Conservation (phyloP, 1,284 basidiomycete genomes). For the Porogramme epimiltina region DNA sequence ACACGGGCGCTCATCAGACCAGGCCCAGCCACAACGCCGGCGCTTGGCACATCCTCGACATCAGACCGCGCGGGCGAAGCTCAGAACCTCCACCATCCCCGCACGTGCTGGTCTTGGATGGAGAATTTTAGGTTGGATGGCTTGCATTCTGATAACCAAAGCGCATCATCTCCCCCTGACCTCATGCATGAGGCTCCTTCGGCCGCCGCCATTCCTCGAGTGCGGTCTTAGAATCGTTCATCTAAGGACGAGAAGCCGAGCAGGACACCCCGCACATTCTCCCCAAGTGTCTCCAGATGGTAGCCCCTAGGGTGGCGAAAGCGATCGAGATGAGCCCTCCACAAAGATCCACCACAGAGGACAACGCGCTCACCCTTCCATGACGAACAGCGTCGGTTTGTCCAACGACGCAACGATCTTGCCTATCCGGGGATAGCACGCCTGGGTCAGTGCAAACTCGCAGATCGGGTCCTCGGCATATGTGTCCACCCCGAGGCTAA, state of each 20-base stretch:
- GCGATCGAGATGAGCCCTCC: too few species aligned
- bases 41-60: slow-evolving; percentile 1
- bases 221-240: too few species aligned
- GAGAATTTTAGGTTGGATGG: too few species aligned
- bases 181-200: too few species aligned
- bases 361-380: slow-evolving; percentile 36
- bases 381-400: slow-evolving; percentile 35
- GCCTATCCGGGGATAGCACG: slow-evolving; percentile 36
- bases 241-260: too few species aligned
- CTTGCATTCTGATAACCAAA: too few species aligned
- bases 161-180: too few species aligned
- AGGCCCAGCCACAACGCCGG: slow-evolving; percentile 16
- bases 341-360: neutral
- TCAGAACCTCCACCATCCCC: too few species aligned
- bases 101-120: too few species aligned
- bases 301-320: slow-evolving; percentile 28
- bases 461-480: slow-evolving; percentile 38
- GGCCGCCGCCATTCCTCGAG: too few species aligned
- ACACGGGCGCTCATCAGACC: too few species aligned
- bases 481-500: slow-evolving; percentile 40
- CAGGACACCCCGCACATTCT: slow-evolving; percentile 30
- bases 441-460: slow-evolving; percentile 34
- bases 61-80: too few species aligned
- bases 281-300: slow-evolving; percentile 28
- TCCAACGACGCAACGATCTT: slow-evolving; percentile 25